A percentile compares a stretch with the other conserved stretches of the same genome.
Conservation (phyloP, 2,329 filamentous ascomycete species). For the Lachnellula arida region DNA sequence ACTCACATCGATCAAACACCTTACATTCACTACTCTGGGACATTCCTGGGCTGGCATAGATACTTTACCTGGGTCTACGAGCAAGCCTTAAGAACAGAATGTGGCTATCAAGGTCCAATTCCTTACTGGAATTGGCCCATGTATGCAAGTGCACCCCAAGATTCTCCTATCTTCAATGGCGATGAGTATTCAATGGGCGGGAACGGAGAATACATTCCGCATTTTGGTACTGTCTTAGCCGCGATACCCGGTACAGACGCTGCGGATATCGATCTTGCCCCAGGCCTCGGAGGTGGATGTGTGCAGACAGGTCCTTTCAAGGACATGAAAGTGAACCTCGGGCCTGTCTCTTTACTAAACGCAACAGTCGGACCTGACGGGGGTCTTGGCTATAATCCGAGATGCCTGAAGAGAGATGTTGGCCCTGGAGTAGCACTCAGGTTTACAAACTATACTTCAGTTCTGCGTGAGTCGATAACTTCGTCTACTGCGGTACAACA, state of each 20-base stretch:
- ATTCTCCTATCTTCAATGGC: slow-evolving; percentile 51
- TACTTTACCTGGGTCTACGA: slow-evolving; percentile 39
- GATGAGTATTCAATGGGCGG: slow-evolving; percentile 40
- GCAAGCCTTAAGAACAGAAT: slow-evolving; percentile 36
- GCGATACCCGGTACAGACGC: slow-evolving; percentile 3
- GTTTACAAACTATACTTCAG: slow-evolving; percentile 35
- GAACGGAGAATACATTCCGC: slow-evolving; percentile 36
- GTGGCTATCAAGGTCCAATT: slow-evolving; percentile 36
- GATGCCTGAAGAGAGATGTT: slow-evolving; percentile 30
- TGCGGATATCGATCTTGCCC: slow-evolving; percentile 29
- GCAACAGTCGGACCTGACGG: not conserved
- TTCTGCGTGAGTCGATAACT: slow-evolving; percentile 5
- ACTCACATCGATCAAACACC: slow-evolving; percentile 32
- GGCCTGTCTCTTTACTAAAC: slow-evolving; percentile 11
- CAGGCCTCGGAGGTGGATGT: slow-evolving; percentile 52
- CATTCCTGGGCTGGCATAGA: slow-evolving; percentile 39
- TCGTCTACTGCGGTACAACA: not conserved
- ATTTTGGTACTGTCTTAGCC: slow-evolving; percentile 18
- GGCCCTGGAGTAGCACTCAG: slow-evolving; percentile 28
- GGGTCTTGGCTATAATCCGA: slow-evolving; percentile 6
- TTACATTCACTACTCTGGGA: slow-evolving; percentile 9
- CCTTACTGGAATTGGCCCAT: slow-evolving; percentile 40
- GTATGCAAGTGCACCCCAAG: slow-evolving; percentile 37
- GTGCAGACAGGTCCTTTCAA: slow-evolving; percentile 44
- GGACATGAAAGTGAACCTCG: slow-evolving; percentile 26